These are phyloP conservation scores for Cornus kousa DNA, from an alignment of 148 eudicot species.

Conservation along the genomic window DNA sequence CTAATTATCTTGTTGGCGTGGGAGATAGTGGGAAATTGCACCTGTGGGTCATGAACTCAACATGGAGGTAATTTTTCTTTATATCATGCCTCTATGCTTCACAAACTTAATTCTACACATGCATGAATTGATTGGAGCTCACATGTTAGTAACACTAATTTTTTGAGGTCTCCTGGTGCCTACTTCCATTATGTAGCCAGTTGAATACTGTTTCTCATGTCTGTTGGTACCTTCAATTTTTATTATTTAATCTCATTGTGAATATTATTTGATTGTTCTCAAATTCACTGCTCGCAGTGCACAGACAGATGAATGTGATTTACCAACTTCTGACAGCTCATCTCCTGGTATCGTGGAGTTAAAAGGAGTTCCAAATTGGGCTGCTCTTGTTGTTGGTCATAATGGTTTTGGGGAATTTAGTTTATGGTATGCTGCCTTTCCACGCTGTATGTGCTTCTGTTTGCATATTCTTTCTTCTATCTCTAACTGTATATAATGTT, in stretches of 20 bases:
- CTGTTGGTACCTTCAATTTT: neutral
- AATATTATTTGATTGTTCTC: neutral
- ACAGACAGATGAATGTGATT: slow-evolving; percentile 45
- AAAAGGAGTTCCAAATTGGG: slow-evolving; percentile 65
- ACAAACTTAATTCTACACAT: slow-evolving; percentile 4
- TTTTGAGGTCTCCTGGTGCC: neutral
- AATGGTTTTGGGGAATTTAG: slow-evolving; percentile 87
- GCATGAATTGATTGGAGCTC: slow-evolving; percentile 1
- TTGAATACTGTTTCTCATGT: neutral
- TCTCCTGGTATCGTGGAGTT: slow-evolving; percentile 67
- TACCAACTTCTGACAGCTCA: slow-evolving; percentile 64
- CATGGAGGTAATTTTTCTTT: slow-evolving; percentile 67
- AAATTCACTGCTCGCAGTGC: slow-evolving; percentile 46
- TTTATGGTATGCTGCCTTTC: slow-evolving; percentile 61
- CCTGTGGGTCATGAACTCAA: slow-evolving; percentile 86
- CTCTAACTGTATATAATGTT: neutral
- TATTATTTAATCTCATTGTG: neutral
- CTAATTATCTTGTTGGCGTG: slow-evolving; percentile 62
- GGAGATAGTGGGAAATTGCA: slow-evolving; percentile 83
- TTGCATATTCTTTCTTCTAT: neutral
- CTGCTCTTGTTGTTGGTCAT: slow-evolving; percentile 70
- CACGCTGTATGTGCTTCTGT: neutral
- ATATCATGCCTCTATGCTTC: neutral
- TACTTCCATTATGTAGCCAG: neutral
- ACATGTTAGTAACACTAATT: slow-evolving; percentile 1